Evolutionary conservation across 1,139 yeast genomes (phyloP).

Genomic region (Zygosaccharomyces pseudobailii): DNA sequence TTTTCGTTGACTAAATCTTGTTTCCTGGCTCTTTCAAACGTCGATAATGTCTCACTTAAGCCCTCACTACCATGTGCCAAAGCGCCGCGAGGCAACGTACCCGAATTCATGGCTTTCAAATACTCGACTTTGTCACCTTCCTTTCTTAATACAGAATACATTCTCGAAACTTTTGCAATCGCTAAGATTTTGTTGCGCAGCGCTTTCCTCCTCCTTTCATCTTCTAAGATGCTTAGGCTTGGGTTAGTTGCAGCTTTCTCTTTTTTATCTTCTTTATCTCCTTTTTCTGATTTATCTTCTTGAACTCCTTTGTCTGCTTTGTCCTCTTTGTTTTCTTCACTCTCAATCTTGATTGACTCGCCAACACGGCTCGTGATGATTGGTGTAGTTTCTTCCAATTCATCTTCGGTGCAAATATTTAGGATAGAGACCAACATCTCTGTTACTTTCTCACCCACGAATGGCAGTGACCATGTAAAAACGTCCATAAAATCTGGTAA

Average conservation of each 20-base stretch:
- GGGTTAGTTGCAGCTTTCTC: not conserved
- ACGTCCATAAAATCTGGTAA: conserved; percentile 97
- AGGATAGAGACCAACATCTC: conserved; percentile 89
- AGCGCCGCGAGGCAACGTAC: conserved; percentile 82
- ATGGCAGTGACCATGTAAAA: conserved; percentile 95
- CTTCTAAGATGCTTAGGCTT: conserved; percentile 25
- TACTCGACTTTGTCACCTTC: conserved; percentile 86
- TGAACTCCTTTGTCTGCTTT: too few relatives aligned
- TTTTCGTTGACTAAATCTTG: conserved; percentile 86
- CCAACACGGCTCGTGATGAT: conserved; percentile 20
- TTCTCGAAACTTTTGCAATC: conserved; percentile 88
- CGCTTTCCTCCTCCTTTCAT: conserved; percentile 42
- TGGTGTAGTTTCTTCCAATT: conserved; percentile 58
- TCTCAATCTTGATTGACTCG: conserved; percentile 3
- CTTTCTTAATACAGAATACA: conserved; percentile 85
- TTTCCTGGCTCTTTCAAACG: conserved; percentile 79
- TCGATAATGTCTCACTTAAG: conserved; percentile 58
- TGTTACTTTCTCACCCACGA: conserved; percentile 94
- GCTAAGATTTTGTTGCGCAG: conserved; percentile 88
- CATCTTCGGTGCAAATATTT: conserved; percentile 94
- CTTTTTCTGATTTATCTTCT: too few relatives aligned
- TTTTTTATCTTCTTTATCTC: not conserved
- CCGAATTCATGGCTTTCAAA: conserved; percentile 64
- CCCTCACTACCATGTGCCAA: conserved; percentile 81
- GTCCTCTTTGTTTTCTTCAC: too few relatives aligned